Evolutionary conservation across 768 basidiomycete genomes (phyloP).

Genomic region (Amyloporia xantha): DNA sequence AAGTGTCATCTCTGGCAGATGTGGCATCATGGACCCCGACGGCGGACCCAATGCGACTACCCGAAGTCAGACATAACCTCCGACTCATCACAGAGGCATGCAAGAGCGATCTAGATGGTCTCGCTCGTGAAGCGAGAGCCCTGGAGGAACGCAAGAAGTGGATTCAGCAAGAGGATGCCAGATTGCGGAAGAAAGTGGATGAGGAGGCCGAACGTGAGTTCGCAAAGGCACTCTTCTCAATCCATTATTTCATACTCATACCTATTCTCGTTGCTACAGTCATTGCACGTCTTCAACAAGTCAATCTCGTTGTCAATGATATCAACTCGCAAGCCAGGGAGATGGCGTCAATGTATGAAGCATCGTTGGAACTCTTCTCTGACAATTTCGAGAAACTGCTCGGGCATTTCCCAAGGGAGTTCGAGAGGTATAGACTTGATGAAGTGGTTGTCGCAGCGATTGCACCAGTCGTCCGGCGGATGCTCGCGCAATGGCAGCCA

Average conservation of each 20-base stretch:
- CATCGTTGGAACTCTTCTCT: conserved; percentile 67
- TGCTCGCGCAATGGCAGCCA: conserved; percentile 77
- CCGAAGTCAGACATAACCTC: conserved; percentile 95
- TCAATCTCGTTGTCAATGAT: conserved; percentile 69
- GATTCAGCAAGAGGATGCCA: conserved; percentile 60
- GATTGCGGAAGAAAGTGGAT: conserved; percentile 60
- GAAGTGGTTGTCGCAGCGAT: conserved; percentile 93
- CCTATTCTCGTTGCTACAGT: conserved; percentile 41
- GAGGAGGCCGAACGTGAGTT: conserved; percentile 72
- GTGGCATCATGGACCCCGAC: conserved; percentile 84
- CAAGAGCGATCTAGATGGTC: conserved; percentile 77
- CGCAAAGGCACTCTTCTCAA: not conserved
- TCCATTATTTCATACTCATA: not conserved
- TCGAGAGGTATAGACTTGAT: conserved; percentile 73
- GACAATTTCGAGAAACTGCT: conserved; percentile 69
- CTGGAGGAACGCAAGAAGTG: conserved; percentile 76
- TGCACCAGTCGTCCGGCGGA: conserved; percentile 66
- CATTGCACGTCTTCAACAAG: conserved; percentile 68
- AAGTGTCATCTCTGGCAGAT: conserved; percentile 80
- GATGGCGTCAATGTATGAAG: conserved; percentile 57
- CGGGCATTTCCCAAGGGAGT: conserved; percentile 64
- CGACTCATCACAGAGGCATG: conserved; percentile 79
- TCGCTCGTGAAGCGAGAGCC: conserved; percentile 84
- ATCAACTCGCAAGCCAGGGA: conserved; percentile 63
- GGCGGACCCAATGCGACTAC: conserved; percentile 80